Percentiles rank a stretch among this genome's conserved stretches.
phyloP scores from a whole-genome alignment of 164 flowering plant genomes.

The Annona cherimola region DNA sequence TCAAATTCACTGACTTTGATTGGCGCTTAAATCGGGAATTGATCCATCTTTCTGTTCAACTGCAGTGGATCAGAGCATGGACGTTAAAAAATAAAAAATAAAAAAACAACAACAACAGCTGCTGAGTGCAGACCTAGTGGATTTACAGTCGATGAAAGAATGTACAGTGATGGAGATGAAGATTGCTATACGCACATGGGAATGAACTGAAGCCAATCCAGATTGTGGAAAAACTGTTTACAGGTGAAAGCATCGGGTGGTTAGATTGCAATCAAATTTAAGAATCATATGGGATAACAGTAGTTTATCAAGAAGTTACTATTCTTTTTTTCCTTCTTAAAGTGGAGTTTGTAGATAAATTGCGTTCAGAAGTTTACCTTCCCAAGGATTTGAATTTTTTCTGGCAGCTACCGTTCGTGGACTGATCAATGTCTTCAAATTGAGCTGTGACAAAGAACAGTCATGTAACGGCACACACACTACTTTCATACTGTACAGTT shows the following conservation, averaged over 20 bases:
- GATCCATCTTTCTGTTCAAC: neutral
- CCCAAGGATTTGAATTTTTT: neutral
- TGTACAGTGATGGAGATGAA: neutral
- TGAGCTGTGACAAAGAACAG: neutral
- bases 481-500: neutral
- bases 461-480: neutral
- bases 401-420: neutral
- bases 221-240: constrained; percentile 8
- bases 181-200: neutral
- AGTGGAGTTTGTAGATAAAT: neutral
- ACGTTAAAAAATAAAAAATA: no score
- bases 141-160: neutral
- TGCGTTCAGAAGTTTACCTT: neutral
- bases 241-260: constrained; percentile 7
- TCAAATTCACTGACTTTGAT: neutral
- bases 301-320: neutral
- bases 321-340: neutral
- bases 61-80: neutral
- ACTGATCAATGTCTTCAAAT: no score
- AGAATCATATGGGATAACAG: constrained; percentile 6
- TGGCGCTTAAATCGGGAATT: neutral
- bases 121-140: neutral
- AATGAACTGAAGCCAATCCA: neutral
- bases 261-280: neutral
- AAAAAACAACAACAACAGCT: no score